phyloP scores from a whole-genome alignment of 441 rosid species.

The Arabidopsis hybrid region DNA sequence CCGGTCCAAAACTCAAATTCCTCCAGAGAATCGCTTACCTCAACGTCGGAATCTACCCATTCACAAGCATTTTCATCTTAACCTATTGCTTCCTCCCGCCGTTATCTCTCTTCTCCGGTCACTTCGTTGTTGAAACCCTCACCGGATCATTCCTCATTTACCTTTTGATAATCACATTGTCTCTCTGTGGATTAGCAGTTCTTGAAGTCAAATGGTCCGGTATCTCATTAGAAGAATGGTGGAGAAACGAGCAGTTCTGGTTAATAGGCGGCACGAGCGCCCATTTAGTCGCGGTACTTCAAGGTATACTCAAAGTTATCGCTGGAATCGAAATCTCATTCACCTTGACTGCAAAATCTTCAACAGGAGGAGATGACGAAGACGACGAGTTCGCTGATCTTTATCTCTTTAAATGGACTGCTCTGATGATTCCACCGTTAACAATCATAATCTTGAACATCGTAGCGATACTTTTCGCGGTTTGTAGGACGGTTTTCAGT shows the following conservation, averaged over 20 bases:
- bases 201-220: slow-evolving; percentile 85
- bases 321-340: slow-evolving; percentile 74
- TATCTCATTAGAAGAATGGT: slow-evolving; percentile 73
- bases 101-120: slow-evolving; percentile 64
- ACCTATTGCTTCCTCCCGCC: slow-evolving; percentile 84
- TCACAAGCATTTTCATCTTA: slow-evolving; percentile 67
- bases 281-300: slow-evolving; percentile 73
- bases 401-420: slow-evolving; percentile 67
- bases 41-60: slow-evolving; percentile 76
- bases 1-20: slow-evolving; percentile 56
- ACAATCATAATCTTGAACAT: slow-evolving; percentile 72
- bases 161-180: slow-evolving; percentile 60
- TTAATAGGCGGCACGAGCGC: slow-evolving; percentile 83
- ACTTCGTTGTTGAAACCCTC: slow-evolving; percentile 63
- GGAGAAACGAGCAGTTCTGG: slow-evolving; percentile 88
- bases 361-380: slow-evolving; percentile 52
- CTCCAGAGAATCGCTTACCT: slow-evolving; percentile 77
- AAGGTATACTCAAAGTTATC: slow-evolving; percentile 72
- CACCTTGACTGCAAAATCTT: slow-evolving; percentile 69
- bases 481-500: slow-evolving; percentile 57
- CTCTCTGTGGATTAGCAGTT: slow-evolving; percentile 63
- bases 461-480: slow-evolving; percentile 65
- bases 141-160: slow-evolving; percentile 57
- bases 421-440: slow-evolving; percentile 73
- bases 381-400: slow-evolving; percentile 73